These are phyloP conservation scores for Nicotiana obtusifolia DNA, from an alignment of 257 asterid genomes.

Conservation along the genomic window DNA sequence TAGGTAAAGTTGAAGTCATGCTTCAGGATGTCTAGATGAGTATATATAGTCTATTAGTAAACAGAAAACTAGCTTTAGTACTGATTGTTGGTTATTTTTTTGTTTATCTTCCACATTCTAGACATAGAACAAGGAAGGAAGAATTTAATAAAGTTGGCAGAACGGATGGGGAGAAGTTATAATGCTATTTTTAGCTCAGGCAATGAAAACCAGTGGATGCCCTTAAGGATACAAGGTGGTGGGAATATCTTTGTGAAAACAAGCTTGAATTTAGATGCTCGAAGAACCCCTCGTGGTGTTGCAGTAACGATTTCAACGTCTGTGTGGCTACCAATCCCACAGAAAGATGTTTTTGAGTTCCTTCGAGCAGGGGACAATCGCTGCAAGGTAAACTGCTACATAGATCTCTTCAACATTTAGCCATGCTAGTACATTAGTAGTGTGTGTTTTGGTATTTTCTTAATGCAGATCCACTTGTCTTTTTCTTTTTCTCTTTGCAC, in stretches of 20 bases:
- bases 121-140: constrained; percentile 19
- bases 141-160: constrained; percentile 33
- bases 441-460: not conserved
- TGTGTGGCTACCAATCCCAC: constrained; percentile 37
- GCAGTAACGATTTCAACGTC: constrained; percentile 40
- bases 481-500: not conserved
- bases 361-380: constrained; percentile 28
- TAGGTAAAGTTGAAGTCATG: not conserved
- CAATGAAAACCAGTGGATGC: constrained; percentile 34
- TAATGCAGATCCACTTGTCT: not conserved
- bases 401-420: not conserved
- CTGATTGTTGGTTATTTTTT: not conserved
- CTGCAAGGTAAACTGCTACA: constrained; percentile 22
- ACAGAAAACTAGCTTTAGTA: too few species aligned
- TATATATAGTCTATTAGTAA: not conserved
- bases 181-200: constrained; percentile 31
- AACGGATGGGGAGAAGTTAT: constrained; percentile 32
- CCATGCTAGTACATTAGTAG: not conserved
- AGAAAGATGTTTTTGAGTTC: constrained; percentile 27
- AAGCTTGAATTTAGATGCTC: constrained; percentile 27
- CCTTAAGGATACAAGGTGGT: constrained; percentile 30
- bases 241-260: constrained; percentile 36
- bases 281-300: constrained; percentile 29
- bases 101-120: not conserved
- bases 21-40: not conserved